Percentiles rank a stretch among this genome's conserved stretches.
These are phyloP conservation scores for Spiraea crenata DNA, from an alignment of 331 rosid species.

Conservation along the genomic window DNA sequence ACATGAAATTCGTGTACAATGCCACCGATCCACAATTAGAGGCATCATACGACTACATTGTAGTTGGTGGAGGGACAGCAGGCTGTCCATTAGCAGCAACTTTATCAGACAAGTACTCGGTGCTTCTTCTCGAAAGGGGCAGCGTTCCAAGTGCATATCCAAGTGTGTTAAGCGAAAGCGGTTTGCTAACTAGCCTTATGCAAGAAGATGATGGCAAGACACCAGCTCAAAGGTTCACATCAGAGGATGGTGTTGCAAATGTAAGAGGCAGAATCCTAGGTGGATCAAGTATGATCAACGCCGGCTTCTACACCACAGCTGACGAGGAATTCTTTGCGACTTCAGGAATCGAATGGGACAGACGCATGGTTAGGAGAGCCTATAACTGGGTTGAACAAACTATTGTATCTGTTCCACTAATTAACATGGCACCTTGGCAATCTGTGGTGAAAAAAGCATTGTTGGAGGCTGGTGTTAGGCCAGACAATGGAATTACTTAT, in stretches of 20 bases:
- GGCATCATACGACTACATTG: conserved; percentile 26
- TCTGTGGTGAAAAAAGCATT: conserved; percentile 2
- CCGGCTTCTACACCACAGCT: conserved; percentile 24
- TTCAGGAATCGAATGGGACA: conserved; percentile 27
- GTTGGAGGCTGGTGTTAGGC: conserved; percentile 29
- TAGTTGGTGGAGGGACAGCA: conserved; percentile 34
- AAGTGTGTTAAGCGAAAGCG: background rate
- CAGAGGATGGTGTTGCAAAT: conserved; percentile 27
- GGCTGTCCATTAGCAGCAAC: conserved; percentile 38
- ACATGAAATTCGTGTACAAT: conserved; percentile 23
- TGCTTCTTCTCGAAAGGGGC: conserved; percentile 30
- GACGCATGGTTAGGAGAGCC: conserved; percentile 19
- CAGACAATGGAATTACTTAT: conserved; percentile 21
- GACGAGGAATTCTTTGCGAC: conserved; percentile 19
- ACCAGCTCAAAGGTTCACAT: conserved; percentile 21
- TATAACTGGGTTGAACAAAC: conserved; percentile 30
- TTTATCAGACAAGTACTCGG: conserved; percentile 21
- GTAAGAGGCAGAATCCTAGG: conserved; percentile 28
- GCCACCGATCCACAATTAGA: conserved; percentile 11
- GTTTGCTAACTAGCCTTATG: background rate
- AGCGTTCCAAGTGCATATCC: conserved; percentile 12
- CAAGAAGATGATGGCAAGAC: conserved; percentile 16
- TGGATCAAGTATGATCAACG: conserved; percentile 29
- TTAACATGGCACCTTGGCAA: background rate
- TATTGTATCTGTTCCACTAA: background rate